Base-by-base conservation (phyloP, 208 protist genomes). In the Trypanosoma cruzi region DNA sequence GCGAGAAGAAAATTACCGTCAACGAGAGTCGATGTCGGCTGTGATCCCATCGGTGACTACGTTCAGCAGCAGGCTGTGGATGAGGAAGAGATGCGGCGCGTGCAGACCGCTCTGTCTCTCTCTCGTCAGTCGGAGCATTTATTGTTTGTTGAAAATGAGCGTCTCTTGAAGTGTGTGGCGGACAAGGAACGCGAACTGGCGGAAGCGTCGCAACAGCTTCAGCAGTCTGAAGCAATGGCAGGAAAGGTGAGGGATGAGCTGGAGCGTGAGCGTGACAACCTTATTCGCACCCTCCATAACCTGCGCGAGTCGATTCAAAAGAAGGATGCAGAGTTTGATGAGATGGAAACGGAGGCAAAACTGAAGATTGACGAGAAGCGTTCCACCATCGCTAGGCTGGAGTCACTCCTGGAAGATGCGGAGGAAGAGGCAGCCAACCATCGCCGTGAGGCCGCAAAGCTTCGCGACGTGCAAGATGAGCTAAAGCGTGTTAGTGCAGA, bases 331-430 rank as follows among this genome's bases (percentile, higher is more conserved):
- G 77, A 81, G n/a, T 54, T 88, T 29, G 73, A 81, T 13, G 76
- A 64, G 53, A 58, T 95, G 22, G 89, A 95, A 60, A 73, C 40
- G 42, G 89, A 95, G 74, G 89, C 89, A 24, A 74, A 71, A 22
- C 59, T 65, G 57, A 95, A 95, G 74, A 79, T 95, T 48, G 75
- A 82, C 46, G 82, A 84, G 46, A 95, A 95, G 77, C 79, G 89
- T 6, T 60, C 57, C 40, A 77, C 73, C 54, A 91, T 92, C 42
- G 82, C 82, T 0, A 74, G 75, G 60, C 73, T 95, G 11, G 80
- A 89, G 67, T 76, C 70, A 11, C 61, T 64, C 34, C 64, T 84
- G 24, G 82, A 86, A 42, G 52, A 59, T 16, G 67, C 76, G 8
- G 44, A 63, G 22, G 70, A 75, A 26, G 66, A 52, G 48, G 57